These are phyloP conservation scores for Diutina rugosa DNA, from an alignment of 1,139 yeast species.

Conservation along the genomic window DNA sequence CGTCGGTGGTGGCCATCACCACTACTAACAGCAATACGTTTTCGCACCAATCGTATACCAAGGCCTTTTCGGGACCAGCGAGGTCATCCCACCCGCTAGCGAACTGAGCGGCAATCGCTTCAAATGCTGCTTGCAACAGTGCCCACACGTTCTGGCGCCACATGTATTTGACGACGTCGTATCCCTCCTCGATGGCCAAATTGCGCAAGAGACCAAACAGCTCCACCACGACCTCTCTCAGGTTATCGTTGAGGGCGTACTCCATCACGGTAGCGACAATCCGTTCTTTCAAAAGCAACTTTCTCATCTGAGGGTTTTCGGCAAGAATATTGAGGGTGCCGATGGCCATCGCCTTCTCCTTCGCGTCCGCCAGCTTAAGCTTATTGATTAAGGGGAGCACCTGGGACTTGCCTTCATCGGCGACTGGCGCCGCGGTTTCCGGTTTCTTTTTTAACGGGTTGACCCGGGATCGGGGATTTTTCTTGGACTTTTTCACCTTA, in stretches of 20 bases:
- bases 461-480: slow-evolving; percentile 39
- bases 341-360: slow-evolving; percentile 70
- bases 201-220: slow-evolving; percentile 73
- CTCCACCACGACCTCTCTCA: slow-evolving; percentile 67
- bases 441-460: slow-evolving; percentile 28
- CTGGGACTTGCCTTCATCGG: slow-evolving; percentile 32
- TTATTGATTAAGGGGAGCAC: slow-evolving; percentile 58
- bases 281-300: slow-evolving; percentile 54
- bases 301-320: slow-evolving; percentile 56
- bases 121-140: slow-evolving; percentile 35
- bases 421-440: slow-evolving; percentile 11
- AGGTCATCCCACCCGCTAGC: slow-evolving; percentile 19
- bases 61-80: slow-evolving; percentile 7
- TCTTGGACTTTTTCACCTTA: slow-evolving; percentile 60
- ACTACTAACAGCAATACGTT: slow-evolving; percentile 59
- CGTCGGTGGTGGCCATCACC: slow-evolving; percentile 54
- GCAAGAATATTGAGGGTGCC: slow-evolving; percentile 60
- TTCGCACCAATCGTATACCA: slow-evolving; percentile 45
- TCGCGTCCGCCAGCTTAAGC: slow-evolving; percentile 47
- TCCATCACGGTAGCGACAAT: slow-evolving; percentile 53
- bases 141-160: slow-evolving; percentile 76
- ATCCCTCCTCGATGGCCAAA: slow-evolving; percentile 78
- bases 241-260: slow-evolving; percentile 50
- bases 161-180: slow-evolving; percentile 58
- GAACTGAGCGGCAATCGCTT: slow-evolving; percentile 37